A percentile compares a stretch with the other conserved stretches of the same genome.
phyloP scores from a whole-genome alignment of 495 filamentous ascomycete genomes.

The Trichoderma parareesei region DNA sequence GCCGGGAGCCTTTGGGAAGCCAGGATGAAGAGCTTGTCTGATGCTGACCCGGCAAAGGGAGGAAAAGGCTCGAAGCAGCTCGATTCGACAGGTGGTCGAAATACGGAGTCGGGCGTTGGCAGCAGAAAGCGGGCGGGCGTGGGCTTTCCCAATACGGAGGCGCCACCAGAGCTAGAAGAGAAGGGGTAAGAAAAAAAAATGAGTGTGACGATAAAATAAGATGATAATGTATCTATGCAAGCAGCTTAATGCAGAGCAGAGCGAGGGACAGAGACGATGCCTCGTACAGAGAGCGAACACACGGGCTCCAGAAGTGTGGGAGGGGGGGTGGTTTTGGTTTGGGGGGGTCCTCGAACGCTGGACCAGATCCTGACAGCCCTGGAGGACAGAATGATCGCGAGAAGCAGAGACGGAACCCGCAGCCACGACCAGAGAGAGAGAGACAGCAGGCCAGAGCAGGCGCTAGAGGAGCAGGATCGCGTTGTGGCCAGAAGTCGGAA shows the following conservation, averaged over 20 bases:
- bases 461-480: not conserved
- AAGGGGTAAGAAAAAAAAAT: not conserved
- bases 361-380: not conserved
- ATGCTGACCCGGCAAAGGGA: not conserved
- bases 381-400: not conserved
- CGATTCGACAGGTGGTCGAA: constrained; percentile 9
- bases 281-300: not conserved
- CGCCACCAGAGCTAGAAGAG: not conserved
- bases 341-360: too few relatives aligned
- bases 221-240: not conserved
- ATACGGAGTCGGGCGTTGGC: constrained; percentile 10
- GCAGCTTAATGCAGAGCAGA: constrained; percentile 8
- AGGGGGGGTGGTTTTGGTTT: not conserved
- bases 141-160: not conserved
- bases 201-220: too few relatives aligned
- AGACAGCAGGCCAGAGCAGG: not conserved
- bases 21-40: constrained; percentile 23
- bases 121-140: constrained; percentile 1
- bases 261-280: not conserved
- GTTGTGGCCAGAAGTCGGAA: constrained; percentile 2
- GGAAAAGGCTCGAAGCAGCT: not conserved
- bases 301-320: not conserved
- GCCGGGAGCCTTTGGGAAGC: constrained; percentile 30
- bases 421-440: not conserved
- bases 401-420: constrained; percentile 4